phyloP scores from a whole-genome alignment of 2,329 filamentous ascomycete genomes.

The Ceratocystis papillata region DNA sequence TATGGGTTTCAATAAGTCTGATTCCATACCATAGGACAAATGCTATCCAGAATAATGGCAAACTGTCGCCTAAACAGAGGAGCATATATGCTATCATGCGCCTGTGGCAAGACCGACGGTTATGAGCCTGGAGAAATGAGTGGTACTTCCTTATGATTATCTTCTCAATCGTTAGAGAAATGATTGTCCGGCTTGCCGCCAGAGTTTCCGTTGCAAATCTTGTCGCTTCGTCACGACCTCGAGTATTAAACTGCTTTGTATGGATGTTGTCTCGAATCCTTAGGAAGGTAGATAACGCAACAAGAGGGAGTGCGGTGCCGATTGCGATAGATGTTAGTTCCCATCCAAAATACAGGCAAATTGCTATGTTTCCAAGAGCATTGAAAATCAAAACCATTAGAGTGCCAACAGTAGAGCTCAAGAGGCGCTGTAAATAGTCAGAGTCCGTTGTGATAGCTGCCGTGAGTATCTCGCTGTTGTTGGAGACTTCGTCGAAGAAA shows the following conservation, averaged over 20 bases:
- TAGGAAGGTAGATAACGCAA: constrained; percentile 39
- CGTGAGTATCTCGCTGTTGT: constrained; percentile 29
- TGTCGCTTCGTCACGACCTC: constrained; percentile 18
- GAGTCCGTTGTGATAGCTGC: constrained; percentile 29
- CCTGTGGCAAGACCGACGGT: constrained; percentile 17
- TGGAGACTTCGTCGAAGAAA: constrained; percentile 30
- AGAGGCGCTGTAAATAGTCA: constrained; percentile 30
- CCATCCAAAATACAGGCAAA: constrained; percentile 32
- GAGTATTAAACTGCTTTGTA: constrained; percentile 17
- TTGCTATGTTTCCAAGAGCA: constrained; percentile 29
- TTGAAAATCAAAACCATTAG: constrained; percentile 29
- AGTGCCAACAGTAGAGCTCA: constrained; percentile 30
- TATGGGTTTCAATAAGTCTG: constrained; percentile 19
- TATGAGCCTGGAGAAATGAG: constrained; percentile 18
- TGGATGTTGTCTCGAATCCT: constrained; percentile 31
- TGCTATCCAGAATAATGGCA: constrained; percentile 24
- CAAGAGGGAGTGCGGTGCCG: constrained; percentile 32
- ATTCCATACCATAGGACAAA: constrained; percentile 25
- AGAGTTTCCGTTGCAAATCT: constrained; percentile 23
- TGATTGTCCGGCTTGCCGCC: constrained; percentile 25
- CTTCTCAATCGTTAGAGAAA: constrained; percentile 29
- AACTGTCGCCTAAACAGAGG: constrained; percentile 23
- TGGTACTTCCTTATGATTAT: constrained; percentile 26
- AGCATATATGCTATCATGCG: constrained; percentile 16
- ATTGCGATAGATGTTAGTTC: constrained; percentile 34